Evolutionary conservation across 495 filamentous ascomycete species (phyloP).

Genomic region (Aspergillus carlsbadensis): DNA sequence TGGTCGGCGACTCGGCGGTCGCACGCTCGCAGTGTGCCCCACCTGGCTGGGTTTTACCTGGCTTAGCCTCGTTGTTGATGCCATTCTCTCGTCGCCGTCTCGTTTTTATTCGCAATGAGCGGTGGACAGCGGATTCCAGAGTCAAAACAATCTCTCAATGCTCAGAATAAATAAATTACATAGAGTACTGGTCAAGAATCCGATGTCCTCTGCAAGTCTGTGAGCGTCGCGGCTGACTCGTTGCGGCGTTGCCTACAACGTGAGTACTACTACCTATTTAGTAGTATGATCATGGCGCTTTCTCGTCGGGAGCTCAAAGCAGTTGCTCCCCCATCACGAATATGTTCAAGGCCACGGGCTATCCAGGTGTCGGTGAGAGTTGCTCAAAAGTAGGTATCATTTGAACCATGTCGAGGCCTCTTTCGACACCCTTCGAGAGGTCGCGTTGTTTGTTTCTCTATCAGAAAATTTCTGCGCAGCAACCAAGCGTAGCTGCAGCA

Average conservation of each 20-base stretch:
- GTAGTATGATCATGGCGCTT: too few species aligned
- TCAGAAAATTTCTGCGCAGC: constrained; percentile 19
- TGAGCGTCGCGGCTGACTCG: too few species aligned
- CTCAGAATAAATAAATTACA: too few species aligned
- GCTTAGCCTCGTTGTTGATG: constrained; percentile 15
- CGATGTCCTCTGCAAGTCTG: too few species aligned
- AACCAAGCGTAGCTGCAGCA: constrained; percentile 16
- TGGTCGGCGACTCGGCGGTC: too few species aligned
- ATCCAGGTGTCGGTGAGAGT: constrained; percentile 13
- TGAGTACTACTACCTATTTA: too few species aligned
- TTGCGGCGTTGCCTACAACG: too few species aligned
- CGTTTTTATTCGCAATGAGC: constrained; percentile 5
- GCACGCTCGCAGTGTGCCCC: constrained; percentile 37
- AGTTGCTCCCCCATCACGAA: neutral
- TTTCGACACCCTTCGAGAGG: neutral
- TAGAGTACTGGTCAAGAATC: too few species aligned
- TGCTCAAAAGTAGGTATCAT: neutral
- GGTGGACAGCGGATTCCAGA: neutral
- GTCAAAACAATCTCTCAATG: too few species aligned
- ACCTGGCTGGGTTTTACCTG: constrained; percentile 19
- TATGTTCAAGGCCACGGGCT: neutral
- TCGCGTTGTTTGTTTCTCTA: constrained; percentile 23
- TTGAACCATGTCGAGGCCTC: neutral
- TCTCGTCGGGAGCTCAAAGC: too few species aligned
- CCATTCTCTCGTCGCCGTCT: constrained; percentile 9